phyloP scores from a whole-genome alignment of 352 stramenopile species.

The Globisporangium nunn region DNA sequence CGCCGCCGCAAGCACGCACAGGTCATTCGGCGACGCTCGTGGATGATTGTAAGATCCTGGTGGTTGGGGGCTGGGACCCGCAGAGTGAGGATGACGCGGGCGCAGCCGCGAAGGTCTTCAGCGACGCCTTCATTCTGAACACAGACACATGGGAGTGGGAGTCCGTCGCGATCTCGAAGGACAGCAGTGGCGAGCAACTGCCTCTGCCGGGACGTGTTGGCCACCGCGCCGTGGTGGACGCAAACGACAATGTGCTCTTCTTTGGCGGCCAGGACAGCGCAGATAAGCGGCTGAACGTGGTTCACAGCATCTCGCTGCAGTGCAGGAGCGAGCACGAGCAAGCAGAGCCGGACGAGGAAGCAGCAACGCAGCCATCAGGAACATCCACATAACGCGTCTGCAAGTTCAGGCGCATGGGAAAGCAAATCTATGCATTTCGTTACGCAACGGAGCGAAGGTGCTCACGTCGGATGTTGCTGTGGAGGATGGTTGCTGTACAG shows the following conservation, averaged over 20 bases:
- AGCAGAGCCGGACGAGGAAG: constrained; percentile 6
- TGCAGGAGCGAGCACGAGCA: constrained; percentile 4
- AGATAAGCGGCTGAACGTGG: constrained; percentile 76
- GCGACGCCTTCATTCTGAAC: constrained; percentile 88
- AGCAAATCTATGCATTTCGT: neutral
- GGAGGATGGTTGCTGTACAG: neutral
- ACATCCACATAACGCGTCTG: neutral
- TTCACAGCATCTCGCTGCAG: constrained; percentile 64
- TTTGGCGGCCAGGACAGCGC: constrained; percentile 83
- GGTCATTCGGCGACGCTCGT: constrained; percentile 88
- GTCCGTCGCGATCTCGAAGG: constrained; percentile 30
- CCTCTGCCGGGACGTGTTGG: constrained; percentile 64
- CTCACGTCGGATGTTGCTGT: neutral
- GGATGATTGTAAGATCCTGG: constrained; percentile 79
- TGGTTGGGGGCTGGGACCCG: constrained; percentile 93
- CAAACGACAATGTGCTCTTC: constrained; percentile 63
- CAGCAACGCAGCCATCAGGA: neutral
- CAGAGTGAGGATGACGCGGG: constrained; percentile 38
- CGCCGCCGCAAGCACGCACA: constrained; percentile 70
- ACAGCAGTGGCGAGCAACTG: constrained; percentile 8
- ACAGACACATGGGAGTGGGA: constrained; percentile 89
- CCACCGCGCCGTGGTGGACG: constrained; percentile 64
- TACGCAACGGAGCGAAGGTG: neutral
- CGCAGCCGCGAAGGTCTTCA: constrained; percentile 64
- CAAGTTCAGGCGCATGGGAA: neutral